Percentiles rank a stretch among this genome's conserved stretches.
These are phyloP conservation scores for Xylariaceae sp. DNA, from an alignment of 2,329 filamentous ascomycete genomes.

Conservation along the genomic window DNA sequence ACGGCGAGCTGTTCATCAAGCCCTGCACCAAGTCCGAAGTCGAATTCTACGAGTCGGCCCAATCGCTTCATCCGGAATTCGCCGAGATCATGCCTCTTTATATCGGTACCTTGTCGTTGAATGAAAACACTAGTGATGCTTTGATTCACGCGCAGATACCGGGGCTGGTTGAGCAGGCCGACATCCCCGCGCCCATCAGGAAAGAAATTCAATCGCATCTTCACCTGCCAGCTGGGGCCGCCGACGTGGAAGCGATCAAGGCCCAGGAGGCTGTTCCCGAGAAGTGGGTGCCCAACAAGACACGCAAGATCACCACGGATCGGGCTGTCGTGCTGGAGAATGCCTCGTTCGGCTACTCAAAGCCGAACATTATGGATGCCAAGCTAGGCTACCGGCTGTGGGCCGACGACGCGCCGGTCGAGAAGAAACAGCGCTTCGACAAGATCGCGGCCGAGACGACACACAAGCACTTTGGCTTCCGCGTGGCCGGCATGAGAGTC, in stretches of 20 bases:
- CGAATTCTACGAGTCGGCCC: constrained; percentile 75
- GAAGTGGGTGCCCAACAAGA: constrained; percentile 42
- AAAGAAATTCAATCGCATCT: constrained; percentile 32
- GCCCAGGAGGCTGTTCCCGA: constrained; percentile 14
- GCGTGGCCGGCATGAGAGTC: constrained; percentile 58
- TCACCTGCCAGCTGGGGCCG: constrained; percentile 11
- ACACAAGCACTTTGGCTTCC: constrained; percentile 52
- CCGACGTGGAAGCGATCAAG: constrained; percentile 8
- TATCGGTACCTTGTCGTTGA: constrained; percentile 71
- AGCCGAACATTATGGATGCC: constrained; percentile 85
- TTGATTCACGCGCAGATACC: constrained; percentile 44
- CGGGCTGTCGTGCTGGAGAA: constrained; percentile 81
- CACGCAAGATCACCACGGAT: constrained; percentile 63
- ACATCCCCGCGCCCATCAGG: constrained; percentile 35
- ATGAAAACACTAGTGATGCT: constrained; percentile 40
- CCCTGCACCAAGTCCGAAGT: constrained; percentile 83
- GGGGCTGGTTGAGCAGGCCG: constrained; percentile 29
- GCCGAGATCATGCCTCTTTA: constrained; percentile 75
- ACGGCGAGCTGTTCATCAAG: constrained; percentile 86
- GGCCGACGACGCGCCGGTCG: constrained; percentile 61
- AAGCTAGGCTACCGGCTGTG: constrained; percentile 84
- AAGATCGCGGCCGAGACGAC: constrained; percentile 52
- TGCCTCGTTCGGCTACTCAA: constrained; percentile 68
- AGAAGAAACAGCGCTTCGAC: constrained; percentile 55
- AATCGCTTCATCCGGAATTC: constrained; percentile 61